Percentiles rank a stretch among this genome's conserved stretches.
These are phyloP conservation scores for Hibiscus tridactylites DNA, from an alignment of 345 rosid genomes.

Conservation along the genomic window DNA sequence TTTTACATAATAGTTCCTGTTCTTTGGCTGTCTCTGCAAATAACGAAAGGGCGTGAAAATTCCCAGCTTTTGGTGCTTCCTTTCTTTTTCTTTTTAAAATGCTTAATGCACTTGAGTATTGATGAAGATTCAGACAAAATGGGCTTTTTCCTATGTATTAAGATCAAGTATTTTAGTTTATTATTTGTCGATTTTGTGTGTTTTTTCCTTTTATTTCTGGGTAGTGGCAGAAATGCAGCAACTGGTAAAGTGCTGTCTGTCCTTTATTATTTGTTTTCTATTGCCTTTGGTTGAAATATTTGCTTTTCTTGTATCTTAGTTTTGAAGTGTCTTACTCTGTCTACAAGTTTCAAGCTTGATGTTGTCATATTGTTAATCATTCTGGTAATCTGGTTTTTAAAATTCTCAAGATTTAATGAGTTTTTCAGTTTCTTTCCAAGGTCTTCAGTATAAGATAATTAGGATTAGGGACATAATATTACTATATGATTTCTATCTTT, in stretches of 20 bases:
- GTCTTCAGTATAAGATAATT: not conserved
- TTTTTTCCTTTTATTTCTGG: not conserved
- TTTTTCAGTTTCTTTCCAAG: not conserved
- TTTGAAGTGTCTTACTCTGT: not conserved
- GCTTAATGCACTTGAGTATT: not conserved
- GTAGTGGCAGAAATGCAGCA: conserved; percentile 6
- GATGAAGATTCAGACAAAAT: conserved; percentile 11
- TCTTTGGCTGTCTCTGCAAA: conserved; percentile 5
- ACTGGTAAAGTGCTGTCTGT: conserved; percentile 7
- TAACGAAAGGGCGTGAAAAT: not conserved
- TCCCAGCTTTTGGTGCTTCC: not conserved
- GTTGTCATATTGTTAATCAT: not conserved
- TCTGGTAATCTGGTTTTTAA: not conserved
- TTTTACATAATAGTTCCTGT: not conserved
- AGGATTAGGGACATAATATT: not conserved
- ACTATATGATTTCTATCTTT: not conserved
- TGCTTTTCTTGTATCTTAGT: conserved; percentile 1
- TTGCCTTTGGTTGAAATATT: conserved; percentile 9
- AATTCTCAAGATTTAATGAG: not conserved
- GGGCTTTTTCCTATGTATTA: conserved; percentile 1
- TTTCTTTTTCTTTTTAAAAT: not conserved
- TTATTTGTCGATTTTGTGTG: not conserved
- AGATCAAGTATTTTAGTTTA: conserved; percentile 3
- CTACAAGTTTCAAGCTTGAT: not conserved
- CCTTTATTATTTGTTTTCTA: not conserved